A percentile compares a stretch with the other conserved stretches of the same genome.
Evolutionary conservation across 306 rosid genomes (phyloP).

Genomic region (Castanopsis chinensis): DNA sequence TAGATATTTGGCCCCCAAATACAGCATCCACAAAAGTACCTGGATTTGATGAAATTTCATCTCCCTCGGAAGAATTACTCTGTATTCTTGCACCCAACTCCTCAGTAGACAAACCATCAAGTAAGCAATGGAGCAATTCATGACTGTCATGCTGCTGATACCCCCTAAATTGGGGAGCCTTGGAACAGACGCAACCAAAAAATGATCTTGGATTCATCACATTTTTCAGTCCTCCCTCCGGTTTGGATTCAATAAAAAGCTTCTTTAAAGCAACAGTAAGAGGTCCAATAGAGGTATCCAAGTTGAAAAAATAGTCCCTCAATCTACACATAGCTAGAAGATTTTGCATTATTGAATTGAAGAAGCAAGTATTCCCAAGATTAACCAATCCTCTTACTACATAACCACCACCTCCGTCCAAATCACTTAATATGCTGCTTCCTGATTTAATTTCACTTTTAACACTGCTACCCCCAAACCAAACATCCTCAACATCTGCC

Average conservation of each 20-base stretch:
- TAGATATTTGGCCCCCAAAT: constrained; percentile 90
- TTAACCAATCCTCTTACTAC: constrained; percentile 72
- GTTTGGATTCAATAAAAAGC: constrained; percentile 59
- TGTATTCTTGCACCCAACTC: constrained; percentile 62
- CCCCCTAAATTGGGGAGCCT: constrained; percentile 90
- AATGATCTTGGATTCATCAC: constrained; percentile 73
- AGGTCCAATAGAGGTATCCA: constrained; percentile 63
- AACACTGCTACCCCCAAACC: constrained; percentile 46
- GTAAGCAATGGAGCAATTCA: constrained; percentile 79
- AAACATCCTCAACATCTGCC: constrained; percentile 42
- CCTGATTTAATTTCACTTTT: constrained; percentile 51
- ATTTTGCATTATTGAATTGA: constrained; percentile 88
- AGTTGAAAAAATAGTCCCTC: constrained; percentile 51
- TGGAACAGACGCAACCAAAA: constrained; percentile 75
- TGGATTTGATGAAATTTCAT: constrained; percentile 36
- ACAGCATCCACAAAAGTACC: constrained; percentile 66
- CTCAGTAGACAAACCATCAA: constrained; percentile 81
- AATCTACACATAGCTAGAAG: constrained; percentile 70
- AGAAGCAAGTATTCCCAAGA: constrained; percentile 97
- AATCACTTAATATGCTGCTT: constrained; percentile 27
- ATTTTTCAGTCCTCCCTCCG: constrained; percentile 56
- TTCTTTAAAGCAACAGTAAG: constrained; percentile 74
- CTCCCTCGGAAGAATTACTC: constrained; percentile 44
- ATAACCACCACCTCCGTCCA: constrained; percentile 52
- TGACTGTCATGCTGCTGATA: constrained; percentile 98